Evolutionary conservation across 2,329 filamentous ascomycete genomes (phyloP), one percentile per base, ranked within the genome.

Genomic region (Penicillium rolfsii): DNA sequence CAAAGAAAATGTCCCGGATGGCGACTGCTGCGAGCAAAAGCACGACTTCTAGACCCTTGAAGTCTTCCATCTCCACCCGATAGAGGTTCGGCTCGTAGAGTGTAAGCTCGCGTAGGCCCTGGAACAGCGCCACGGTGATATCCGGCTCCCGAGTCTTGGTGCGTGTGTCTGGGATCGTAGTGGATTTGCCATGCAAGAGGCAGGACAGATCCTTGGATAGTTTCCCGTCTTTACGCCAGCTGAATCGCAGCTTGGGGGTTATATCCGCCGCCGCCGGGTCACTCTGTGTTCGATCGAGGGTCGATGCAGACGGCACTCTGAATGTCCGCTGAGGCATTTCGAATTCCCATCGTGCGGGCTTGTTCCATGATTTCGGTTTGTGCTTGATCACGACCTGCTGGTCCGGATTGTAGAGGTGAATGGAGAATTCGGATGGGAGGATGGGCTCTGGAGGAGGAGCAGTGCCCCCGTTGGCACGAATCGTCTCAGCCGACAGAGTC

Each of bases 381-480:
- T 80, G 73, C 68, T 85, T 87, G 38, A 98, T 85, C 0, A 82
- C 70, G 22, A 98, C 82, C 68, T 90, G 85, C 76, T 95, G 92
- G 74, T 98, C 94, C 0, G 95, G 95, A 74, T 97, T 95, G 82
- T 97, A 98, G 3, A 99, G 87, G 70, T 94, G 89, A 41, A 98
- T 84, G n/a, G 84, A 83, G 75, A 98, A 97, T 56, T 86, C 82
- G 59, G 89, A 88, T 0, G 94, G 93, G 30, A 91, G 85, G 36
- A 91, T 83, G 9, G 93, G 90, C 61, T 89, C 84, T 0, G 89
- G 88, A 16, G 84, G 85, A 24, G 85, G 88, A 3, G 84, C 80
- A 0, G 87, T 79, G 16, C 89, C 89, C 62, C 87, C 88, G 71
- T 90, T 85, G 62, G 77, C 84, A 63, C 91, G 87, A 59, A 93